Evolutionary conservation across 2,329 filamentous ascomycete genomes (phyloP).

Genomic region (Diaporthe vaccinii): DNA sequence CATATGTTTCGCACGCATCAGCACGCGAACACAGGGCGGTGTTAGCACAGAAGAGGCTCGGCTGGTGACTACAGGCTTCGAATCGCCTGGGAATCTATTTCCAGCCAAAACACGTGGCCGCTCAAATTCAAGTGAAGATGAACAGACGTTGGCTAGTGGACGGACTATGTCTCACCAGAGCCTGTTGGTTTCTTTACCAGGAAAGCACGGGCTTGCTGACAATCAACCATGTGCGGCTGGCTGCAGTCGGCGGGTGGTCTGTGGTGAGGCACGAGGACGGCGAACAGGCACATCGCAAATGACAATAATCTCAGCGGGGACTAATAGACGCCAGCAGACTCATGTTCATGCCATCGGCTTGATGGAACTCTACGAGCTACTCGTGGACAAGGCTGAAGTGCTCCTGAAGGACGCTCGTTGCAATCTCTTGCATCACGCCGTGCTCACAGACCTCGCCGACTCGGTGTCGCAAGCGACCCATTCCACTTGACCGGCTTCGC

Average conservation of each 20-base stretch:
- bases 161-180: conserved; percentile 9
- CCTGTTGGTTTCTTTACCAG: not conserved
- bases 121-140: conserved; percentile 4
- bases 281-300: conserved; percentile 28
- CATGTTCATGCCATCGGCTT: not conserved
- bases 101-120: not conserved
- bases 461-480: not conserved
- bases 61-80: not conserved
- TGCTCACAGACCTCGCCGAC: conserved; percentile 17
- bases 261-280: conserved; percentile 25
- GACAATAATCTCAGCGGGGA: conserved; percentile 10
- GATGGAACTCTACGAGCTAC: not conserved
- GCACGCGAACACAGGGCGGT: not conserved
- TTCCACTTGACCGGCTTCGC: not conserved
- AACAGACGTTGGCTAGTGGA: conserved; percentile 15
- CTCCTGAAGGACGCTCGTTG: not conserved
- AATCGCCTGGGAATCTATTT: not conserved
- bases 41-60: not conserved
- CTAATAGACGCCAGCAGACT: not conserved
- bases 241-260: not conserved
- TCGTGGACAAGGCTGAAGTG: not conserved
- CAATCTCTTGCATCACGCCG: not conserved
- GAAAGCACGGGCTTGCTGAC: not conserved
- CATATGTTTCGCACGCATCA: conserved; percentile 16
- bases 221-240: not conserved